These are phyloP conservation scores for Syzygium malaccense DNA, from an alignment of 441 rosid species.

Conservation along the genomic window DNA sequence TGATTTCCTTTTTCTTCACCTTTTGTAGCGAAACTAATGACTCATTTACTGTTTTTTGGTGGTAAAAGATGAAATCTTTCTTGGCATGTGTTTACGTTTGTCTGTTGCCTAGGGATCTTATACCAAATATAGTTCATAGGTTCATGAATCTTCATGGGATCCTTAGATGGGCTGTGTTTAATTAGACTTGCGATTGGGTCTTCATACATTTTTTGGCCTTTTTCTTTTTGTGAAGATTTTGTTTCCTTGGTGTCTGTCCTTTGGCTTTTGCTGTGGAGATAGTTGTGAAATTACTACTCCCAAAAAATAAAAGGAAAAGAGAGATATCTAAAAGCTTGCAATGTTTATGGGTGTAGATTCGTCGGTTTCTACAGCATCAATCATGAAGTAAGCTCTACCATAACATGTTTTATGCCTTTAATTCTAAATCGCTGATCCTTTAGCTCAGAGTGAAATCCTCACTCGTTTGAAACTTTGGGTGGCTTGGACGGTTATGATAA, in stretches of 20 bases:
- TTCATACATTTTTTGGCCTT: background rate
- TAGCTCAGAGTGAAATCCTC: background rate
- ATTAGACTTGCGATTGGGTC: background rate
- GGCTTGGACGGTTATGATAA: background rate
- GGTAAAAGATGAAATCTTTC: background rate
- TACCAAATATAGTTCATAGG: background rate
- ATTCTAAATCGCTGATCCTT: background rate
- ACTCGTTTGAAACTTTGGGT: background rate
- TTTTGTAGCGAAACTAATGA: background rate
- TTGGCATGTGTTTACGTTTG: background rate
- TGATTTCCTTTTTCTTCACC: background rate
- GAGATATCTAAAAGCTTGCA: background rate
- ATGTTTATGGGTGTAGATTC: background rate
- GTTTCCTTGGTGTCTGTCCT: background rate
- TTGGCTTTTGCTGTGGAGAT: background rate
- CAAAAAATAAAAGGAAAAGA: background rate
- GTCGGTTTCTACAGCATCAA: background rate
- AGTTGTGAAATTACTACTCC: background rate
- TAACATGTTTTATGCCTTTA: background rate
- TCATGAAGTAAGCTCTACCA: background rate
- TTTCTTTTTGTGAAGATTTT: background rate
- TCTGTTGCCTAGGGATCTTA: background rate
- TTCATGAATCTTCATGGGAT: background rate
- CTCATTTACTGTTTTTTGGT: background rate
- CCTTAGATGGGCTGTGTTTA: background rate